Percentiles rank a stretch among this genome's conserved stretches.
Evolutionary conservation across 768 basidiomycete genomes (phyloP).

Genomic region (Candolleomyces eurysporus): DNA sequence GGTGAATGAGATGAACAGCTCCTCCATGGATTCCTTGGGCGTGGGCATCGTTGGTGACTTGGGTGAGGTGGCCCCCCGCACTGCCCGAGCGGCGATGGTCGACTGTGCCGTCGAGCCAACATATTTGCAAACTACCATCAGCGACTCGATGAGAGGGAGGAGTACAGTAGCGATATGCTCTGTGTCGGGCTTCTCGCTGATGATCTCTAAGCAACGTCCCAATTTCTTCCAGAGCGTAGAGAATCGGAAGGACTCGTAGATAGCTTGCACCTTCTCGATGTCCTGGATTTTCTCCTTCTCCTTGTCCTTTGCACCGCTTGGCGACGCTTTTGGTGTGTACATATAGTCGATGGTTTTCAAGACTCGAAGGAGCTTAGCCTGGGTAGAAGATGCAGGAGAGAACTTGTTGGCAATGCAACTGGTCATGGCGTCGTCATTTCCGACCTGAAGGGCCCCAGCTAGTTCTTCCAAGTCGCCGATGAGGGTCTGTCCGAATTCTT

Average conservation of each 20-base stretch:
- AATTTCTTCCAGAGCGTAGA: slow-evolving; percentile 85
- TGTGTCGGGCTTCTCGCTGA: slow-evolving; percentile 76
- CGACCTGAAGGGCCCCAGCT: slow-evolving; percentile 55
- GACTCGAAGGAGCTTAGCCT: slow-evolving; percentile 94
- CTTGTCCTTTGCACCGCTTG: slow-evolving; percentile 26
- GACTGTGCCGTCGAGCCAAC: slow-evolving; percentile 65
- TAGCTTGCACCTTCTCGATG: slow-evolving; percentile 78
- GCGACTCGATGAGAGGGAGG: slow-evolving; percentile 89
- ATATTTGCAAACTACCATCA: slow-evolving; percentile 99
- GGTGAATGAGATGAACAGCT: slow-evolving; percentile 91
- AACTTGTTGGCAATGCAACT: slow-evolving; percentile 83
- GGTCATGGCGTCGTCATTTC: slow-evolving; percentile 53
- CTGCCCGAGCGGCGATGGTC: slow-evolving; percentile 39
- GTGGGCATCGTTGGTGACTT: slow-evolving; percentile 64
- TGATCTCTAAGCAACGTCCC: slow-evolving; percentile 82
- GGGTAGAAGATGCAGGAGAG: slow-evolving; percentile 89
- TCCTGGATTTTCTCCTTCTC: slow-evolving; percentile 45
- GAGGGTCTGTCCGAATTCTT: slow-evolving; percentile 80
- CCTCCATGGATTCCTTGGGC: slow-evolving; percentile 78
- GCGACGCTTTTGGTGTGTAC: slow-evolving; percentile 62
- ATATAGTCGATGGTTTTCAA: slow-evolving; percentile 98
- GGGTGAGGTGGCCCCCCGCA: slow-evolving; percentile 69
- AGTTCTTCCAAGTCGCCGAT: slow-evolving; percentile 78
- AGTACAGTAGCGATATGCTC: slow-evolving; percentile 91
- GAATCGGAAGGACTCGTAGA: slow-evolving; percentile 92